A percentile compares a stretch with the other conserved stretches of the same genome.
These are phyloP conservation scores for Ophiocordyceps camponoti-leonardi DNA, from an alignment of 2,329 filamentous ascomycete species.

Conservation along the genomic window DNA sequence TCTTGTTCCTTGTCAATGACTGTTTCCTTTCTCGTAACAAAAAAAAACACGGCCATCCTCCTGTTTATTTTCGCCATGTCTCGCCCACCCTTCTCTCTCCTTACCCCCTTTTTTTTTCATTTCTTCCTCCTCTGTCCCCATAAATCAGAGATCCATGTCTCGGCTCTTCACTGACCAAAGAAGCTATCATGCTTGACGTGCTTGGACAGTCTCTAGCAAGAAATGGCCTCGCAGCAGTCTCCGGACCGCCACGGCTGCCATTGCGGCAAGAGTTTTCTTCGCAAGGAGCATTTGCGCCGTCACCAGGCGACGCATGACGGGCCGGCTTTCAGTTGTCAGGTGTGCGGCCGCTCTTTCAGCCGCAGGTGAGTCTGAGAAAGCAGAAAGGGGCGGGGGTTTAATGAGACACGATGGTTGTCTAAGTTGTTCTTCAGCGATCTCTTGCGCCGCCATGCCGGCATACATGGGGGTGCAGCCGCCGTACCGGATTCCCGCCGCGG, in stretches of 20 bases:
- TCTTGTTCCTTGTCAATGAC: not conserved
- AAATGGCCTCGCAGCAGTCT: constrained; percentile 3
- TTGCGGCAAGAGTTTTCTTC: constrained; percentile 21
- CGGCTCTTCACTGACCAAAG: not conserved
- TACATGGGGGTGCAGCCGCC: constrained; percentile 14
- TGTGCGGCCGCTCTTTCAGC: constrained; percentile 21
- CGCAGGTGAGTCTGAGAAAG: constrained; percentile 15
- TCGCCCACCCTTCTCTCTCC: not conserved
- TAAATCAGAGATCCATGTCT: not conserved
- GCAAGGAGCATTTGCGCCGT: constrained; percentile 21
- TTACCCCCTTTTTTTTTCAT: not conserved
- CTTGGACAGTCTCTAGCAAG: not conserved
- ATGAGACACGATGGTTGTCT: not conserved
- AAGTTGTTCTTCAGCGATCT: constrained; percentile 13
- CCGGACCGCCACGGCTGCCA: constrained; percentile 16
- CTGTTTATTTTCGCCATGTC: not conserved
- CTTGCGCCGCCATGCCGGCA: constrained; percentile 17
- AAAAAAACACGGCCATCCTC: not conserved
- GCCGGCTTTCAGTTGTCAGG: constrained; percentile 15
- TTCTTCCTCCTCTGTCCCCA: not conserved
- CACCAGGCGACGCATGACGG: constrained; percentile 21
- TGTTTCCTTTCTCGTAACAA: not conserved
- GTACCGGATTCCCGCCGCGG: constrained; percentile 16
- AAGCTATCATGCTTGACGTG: not conserved
- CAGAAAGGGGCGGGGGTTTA: not conserved